These are phyloP conservation scores for Aspergillus ibericus DNA, from an alignment of 2,329 filamentous ascomycete species.

Conservation along the genomic window DNA sequence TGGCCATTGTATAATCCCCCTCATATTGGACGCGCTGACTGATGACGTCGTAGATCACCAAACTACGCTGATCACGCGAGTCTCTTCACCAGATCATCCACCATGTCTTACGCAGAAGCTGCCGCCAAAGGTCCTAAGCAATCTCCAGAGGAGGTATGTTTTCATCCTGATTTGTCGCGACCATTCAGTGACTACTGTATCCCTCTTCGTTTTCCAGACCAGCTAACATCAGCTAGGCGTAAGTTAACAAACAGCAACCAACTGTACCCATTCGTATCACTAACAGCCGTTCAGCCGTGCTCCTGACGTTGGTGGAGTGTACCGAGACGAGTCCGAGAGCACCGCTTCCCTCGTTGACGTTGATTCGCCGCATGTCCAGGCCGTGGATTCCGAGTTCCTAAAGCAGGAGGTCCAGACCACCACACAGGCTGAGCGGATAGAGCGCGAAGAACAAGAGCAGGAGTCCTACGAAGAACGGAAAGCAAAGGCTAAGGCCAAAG, in stretches of 20 bases:
- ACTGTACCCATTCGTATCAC: no score
- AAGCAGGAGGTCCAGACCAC: slow-evolving; percentile 46
- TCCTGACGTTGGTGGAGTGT: slow-evolving; percentile 39
- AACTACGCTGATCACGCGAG: not conserved
- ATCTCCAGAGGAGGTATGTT: slow-evolving; percentile 48
- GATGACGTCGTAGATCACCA: slow-evolving; percentile 3
- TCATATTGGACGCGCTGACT: not conserved
- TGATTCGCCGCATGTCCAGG: slow-evolving; percentile 47
- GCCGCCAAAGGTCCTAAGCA: slow-evolving; percentile 50
- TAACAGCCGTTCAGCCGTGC: slow-evolving; percentile 38
- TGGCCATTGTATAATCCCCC: not conserved
- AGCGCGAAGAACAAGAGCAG: slow-evolving; percentile 39
- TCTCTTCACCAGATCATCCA: slow-evolving; percentile 12
- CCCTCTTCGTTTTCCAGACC: slow-evolving; percentile 1
- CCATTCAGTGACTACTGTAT: not conserved
- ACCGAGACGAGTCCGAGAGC: slow-evolving; percentile 42
- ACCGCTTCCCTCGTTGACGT: slow-evolving; percentile 49
- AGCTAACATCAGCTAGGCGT: slow-evolving; percentile 34
- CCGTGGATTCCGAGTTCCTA: slow-evolving; percentile 44
- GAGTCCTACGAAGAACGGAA: slow-evolving; percentile 30
- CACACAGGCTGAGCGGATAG: slow-evolving; percentile 48
- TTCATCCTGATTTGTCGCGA: not conserved
- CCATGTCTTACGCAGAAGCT: slow-evolving; percentile 52
- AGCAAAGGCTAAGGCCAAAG: slow-evolving; percentile 36
- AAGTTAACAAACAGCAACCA: slow-evolving; percentile 23